Conservation (phyloP, 441 rosid species). For the Corymbia citriodora region DNA sequence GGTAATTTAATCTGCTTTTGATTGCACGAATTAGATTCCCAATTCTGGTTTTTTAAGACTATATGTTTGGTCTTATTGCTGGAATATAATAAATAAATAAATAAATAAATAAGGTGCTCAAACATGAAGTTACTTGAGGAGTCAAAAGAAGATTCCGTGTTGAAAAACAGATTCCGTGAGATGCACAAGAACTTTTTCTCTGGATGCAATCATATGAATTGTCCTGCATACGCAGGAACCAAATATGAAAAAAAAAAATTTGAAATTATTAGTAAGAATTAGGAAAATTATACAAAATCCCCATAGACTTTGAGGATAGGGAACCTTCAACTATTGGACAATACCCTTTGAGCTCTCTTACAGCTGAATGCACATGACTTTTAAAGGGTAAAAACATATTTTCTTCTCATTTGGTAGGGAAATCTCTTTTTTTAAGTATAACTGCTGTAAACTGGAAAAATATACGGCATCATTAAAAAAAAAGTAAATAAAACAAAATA, state of each 20-base stretch:
- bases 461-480: not conserved
- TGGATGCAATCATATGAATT: not conserved
- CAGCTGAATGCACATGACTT: not conserved
- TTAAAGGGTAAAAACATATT: not conserved
- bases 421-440: not conserved
- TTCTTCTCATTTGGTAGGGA: not conserved
- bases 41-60: not conserved
- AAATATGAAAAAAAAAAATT: not conserved
- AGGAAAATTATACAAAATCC: not conserved
- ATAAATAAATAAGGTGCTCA: not conserved
- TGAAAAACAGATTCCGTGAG: not conserved
- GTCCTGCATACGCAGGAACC: not conserved
- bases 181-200: not conserved
- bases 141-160: not conserved
- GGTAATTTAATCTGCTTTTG: not conserved
- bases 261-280: not conserved
- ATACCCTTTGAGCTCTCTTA: not conserved
- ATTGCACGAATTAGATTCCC: not conserved
- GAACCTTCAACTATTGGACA: not conserved
- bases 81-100: not conserved
- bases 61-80: not conserved
- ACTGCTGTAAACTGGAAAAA: not conserved
- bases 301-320: rapidly evolving
- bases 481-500: not conserved
- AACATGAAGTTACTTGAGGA: not conserved